phyloP scores from a whole-genome alignment of 2,329 filamentous ascomycete species.

The Trichoderma sp. region DNA sequence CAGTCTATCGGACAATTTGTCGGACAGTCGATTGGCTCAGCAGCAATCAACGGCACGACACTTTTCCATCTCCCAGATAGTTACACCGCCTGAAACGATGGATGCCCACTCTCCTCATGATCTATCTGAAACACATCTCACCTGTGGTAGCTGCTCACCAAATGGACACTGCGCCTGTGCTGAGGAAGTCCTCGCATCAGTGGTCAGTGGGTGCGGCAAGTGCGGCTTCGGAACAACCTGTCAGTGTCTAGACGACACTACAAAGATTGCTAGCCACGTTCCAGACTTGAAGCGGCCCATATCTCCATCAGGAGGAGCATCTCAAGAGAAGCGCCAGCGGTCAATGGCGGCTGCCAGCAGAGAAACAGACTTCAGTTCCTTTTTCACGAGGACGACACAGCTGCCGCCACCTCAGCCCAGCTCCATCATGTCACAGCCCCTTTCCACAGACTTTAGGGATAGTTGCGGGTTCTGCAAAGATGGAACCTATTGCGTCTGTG shows the following conservation, averaged over 20 bases:
- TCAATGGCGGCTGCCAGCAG: conserved; percentile 53
- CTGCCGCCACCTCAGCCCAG: conserved; percentile 25
- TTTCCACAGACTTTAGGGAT: conserved; percentile 55
- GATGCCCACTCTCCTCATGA: conserved; percentile 34
- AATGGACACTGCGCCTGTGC: conserved; percentile 59
- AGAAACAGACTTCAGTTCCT: conserved; percentile 74
- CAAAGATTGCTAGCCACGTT: conserved; percentile 46
- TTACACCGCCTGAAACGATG: conserved; percentile 52
- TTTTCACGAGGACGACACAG: conserved; percentile 55
- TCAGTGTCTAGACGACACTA: conserved; percentile 63
- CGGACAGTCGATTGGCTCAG: conserved; percentile 30
- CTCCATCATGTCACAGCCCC: conserved; percentile 36
- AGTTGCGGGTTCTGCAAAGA: conserved; percentile 82
- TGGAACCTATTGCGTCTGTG: conserved; percentile 80
- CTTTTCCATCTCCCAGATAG: conserved; percentile 60
- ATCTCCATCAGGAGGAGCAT: conserved; percentile 45
- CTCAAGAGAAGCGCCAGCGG: conserved; percentile 58
- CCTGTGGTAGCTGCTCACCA: conserved; percentile 59
- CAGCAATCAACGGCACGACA: conserved; percentile 37
- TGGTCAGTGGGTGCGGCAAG: conserved; percentile 62
- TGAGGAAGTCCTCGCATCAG: conserved; percentile 57
- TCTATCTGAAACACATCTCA: conserved; percentile 39
- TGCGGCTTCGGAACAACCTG: conserved; percentile 65
- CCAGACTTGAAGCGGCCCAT: conserved; percentile 51
- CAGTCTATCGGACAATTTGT: conserved; percentile 32